Evolutionary conservation across 768 basidiomycete species (phyloP).

Genomic region (Coprinellus aureogranulatus): DNA sequence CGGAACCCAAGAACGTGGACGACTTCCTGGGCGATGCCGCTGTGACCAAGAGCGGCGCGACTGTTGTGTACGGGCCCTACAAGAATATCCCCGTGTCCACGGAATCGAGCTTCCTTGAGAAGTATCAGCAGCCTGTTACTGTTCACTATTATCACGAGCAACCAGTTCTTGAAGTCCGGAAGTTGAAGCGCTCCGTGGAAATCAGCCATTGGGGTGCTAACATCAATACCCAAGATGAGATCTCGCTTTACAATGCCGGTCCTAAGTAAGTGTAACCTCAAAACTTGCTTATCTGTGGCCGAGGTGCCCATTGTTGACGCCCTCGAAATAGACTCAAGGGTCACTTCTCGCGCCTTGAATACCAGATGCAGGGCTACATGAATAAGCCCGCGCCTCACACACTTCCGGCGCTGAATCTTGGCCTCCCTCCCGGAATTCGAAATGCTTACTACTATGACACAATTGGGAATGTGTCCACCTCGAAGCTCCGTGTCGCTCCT

Average conservation of each 20-base stretch:
- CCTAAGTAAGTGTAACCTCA: slow-evolving; percentile 65
- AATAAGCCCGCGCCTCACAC: slow-evolving; percentile 66
- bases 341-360: slow-evolving; percentile 88
- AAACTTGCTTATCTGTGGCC: neutral
- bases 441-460: slow-evolving; percentile 88
- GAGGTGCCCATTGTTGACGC: neutral
- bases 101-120: slow-evolving; percentile 50
- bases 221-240: slow-evolving; percentile 87
- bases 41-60: slow-evolving; percentile 72
- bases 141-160: slow-evolving; percentile 84
- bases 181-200: slow-evolving; percentile 75
- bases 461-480: slow-evolving; percentile 96
- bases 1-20: slow-evolving; percentile 59
- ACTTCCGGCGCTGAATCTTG: slow-evolving; percentile 68
- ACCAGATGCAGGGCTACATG: slow-evolving; percentile 75
- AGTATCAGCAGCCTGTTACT: slow-evolving; percentile 61
- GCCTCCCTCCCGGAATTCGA: slow-evolving; percentile 79
- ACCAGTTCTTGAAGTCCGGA: slow-evolving; percentile 74
- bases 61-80: slow-evolving; percentile 88
- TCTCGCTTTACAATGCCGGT: slow-evolving; percentile 84
- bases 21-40: slow-evolving; percentile 58
- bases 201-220: slow-evolving; percentile 98
- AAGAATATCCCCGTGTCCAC: slow-evolving; percentile 68
- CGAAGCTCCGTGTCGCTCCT: slow-evolving; percentile 70
- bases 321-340: slow-evolving; percentile 77